Conservation (phyloP, 129 eudicot species). For the Artemisia tridentata region DNA sequence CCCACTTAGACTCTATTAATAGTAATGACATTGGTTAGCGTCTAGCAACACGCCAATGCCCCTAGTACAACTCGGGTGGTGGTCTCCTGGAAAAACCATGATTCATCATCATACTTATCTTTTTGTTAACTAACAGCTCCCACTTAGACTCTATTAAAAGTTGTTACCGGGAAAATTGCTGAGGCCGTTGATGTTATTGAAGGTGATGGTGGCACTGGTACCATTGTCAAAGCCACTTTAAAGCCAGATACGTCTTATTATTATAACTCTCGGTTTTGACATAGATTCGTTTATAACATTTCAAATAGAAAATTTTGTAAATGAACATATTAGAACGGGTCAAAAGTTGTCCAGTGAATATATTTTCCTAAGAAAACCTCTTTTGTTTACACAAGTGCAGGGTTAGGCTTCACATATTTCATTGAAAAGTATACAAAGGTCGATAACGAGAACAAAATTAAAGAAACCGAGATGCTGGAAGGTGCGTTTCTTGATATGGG, state of each 20-base stretch:
- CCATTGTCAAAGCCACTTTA: conserved; percentile 32
- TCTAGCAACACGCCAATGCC: no score
- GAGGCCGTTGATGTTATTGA: conserved; percentile 32
- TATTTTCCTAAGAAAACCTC: not conserved
- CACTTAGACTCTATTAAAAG: no score
- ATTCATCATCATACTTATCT: no score
- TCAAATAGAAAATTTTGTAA: not conserved
- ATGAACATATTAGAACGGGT: not conserved
- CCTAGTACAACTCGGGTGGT: no score
- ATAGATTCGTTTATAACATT: no score
- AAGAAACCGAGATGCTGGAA: conserved; percentile 59
- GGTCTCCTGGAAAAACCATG: no score
- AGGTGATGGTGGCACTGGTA: conserved; percentile 38
- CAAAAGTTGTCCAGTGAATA: no score
- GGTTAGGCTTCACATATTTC: conserved; percentile 28
- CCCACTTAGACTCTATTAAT: no score
- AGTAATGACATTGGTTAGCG: no score
- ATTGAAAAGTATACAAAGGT: conserved; percentile 60
- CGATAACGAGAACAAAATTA: conserved; percentile 49
- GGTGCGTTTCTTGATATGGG: conserved; percentile 65
- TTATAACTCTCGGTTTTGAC: not conserved
- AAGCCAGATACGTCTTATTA: conserved; percentile 17
- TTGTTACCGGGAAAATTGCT: conserved; percentile 12
- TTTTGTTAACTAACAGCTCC: no score
- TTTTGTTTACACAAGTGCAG: conserved; percentile 14